These are phyloP conservation scores for Didymellaceae sp. DNA, from an alignment of 2,329 filamentous ascomycete species.

Conservation along the genomic window DNA sequence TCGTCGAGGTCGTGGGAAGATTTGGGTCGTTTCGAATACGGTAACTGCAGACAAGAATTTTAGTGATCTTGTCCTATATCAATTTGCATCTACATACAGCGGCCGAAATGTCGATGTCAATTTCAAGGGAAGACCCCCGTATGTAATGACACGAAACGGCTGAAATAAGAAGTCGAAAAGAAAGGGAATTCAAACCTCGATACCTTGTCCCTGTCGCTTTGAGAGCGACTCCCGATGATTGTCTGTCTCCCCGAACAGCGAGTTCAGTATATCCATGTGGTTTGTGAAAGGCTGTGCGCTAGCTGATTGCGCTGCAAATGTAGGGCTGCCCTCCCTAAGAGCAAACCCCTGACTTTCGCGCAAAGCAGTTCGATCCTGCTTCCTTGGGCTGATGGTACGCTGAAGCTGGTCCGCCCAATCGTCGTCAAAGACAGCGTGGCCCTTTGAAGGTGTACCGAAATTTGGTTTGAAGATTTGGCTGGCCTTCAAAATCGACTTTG, in stretches of 20 bases:
- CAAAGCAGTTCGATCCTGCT: conserved; percentile 81
- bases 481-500: conserved; percentile 59
- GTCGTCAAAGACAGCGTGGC: conserved; percentile 66
- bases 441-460: conserved; percentile 62
- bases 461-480: conserved; percentile 40
- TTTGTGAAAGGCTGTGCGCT: conserved; percentile 72
- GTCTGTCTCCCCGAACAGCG: conserved; percentile 74
- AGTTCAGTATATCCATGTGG: conserved; percentile 96
- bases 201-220: conserved; percentile 66
- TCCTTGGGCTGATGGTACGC: conserved; percentile 91
- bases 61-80: conserved; percentile 47
- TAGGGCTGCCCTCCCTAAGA: conserved; percentile 54
- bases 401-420: conserved; percentile 95
- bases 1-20: conserved; percentile 68
- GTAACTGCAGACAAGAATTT: conserved; percentile 70
- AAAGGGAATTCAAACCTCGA: conserved; percentile 82
- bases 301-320: conserved; percentile 41
- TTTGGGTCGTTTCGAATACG: conserved; percentile 81
- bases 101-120: conserved; percentile 42
- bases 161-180: conserved; percentile 44
- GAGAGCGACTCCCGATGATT: conserved; percentile 58
- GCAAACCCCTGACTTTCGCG: conserved; percentile 68
- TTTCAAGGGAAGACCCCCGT: conserved; percentile 40
- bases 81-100: conserved; percentile 55
- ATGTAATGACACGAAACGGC: conserved; percentile 46